Evolutionary conservation across 305 asterid species (phyloP), one percentile per base, ranked within the genome.

Genomic region (Stenogyne calaminthoides): DNA sequence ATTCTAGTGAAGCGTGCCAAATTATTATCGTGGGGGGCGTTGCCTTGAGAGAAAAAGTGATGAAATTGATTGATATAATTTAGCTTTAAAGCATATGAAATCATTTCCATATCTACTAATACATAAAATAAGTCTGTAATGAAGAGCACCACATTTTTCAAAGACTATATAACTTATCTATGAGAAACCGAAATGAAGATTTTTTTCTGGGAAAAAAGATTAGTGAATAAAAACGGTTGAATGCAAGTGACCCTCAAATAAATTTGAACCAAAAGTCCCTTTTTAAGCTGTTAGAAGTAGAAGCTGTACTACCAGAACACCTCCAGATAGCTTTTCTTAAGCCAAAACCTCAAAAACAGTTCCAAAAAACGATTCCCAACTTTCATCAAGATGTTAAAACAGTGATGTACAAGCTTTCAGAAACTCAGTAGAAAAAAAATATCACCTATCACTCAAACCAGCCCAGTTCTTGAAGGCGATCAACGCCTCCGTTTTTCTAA

Each of bases 391-490:
- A 34, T 14, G 42, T 32, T 67, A 42, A 46, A 51, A n/a, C 69
- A 22, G 15, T 40, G 25, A 36, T 15, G 55, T 19, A 20, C 10
- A 62, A 10, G 64, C 2, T 6, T 60, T 10, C n/a, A 51, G 47
- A 58, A 58, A 51, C 44, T 46, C 19, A 46, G 54, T 46, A 4
- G 3, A 44, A 9, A 44, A 9, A 46, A 46, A 46, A 12, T n/a
- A 14, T 46, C 8, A 46, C 8, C 58, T 27, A 71, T 93, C 86
- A 80, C 80, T 86, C 86, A 95, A 86, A 76, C 98, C 98, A 65
- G 91, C 97, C 99, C 99, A 95, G 73, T 88, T 92, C 82, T 87
- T 95, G 80, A 95, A 95, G 49, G 98, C 98, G 70, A 92, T 77
- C 73, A 95, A 77, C 1, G 99, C 82, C 57, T 92, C 98, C 94